A percentile compares a stretch with the other conserved stretches of the same genome.
Conservation (phyloP, 2,329 filamentous ascomycete genomes). For the Hypoxylon sp. region DNA sequence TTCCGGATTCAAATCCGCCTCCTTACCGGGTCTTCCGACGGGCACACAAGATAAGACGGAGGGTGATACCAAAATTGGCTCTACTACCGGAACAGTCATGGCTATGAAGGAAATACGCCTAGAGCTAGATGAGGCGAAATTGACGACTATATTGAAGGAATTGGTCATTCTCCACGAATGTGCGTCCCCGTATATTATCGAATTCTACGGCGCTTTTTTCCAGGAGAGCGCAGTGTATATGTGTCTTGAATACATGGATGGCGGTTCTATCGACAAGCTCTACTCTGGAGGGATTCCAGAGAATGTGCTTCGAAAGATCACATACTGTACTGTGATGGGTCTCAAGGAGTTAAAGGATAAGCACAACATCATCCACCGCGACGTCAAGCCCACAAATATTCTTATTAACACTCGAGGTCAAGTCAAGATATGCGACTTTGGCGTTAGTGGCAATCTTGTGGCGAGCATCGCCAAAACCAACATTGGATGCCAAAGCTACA, state of each 20-base stretch:
- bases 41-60: slow-evolving; percentile 51
- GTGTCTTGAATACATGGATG: slow-evolving; percentile 99
- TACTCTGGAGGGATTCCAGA: slow-evolving; percentile 94
- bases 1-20: slow-evolving; percentile 62
- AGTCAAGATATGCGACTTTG: slow-evolving; percentile 98
- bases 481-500: slow-evolving; percentile 99
- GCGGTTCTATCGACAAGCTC: slow-evolving; percentile 95
- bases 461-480: slow-evolving; percentile 99
- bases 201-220: slow-evolving; percentile 99
- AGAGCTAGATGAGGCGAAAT: slow-evolving; percentile 96
- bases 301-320: slow-evolving; percentile 88
- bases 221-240: slow-evolving; percentile 99
- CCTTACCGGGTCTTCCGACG: slow-evolving; percentile 58
- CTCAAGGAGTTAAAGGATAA: slow-evolving; percentile 95
- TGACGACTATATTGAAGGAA: slow-evolving; percentile 97
- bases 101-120: slow-evolving; percentile 99
- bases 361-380: slow-evolving; percentile 98
- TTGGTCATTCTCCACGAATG: slow-evolving; percentile 96
- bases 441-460: slow-evolving; percentile 95
- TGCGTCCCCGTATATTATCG: slow-evolving; percentile 95
- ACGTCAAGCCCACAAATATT: slow-evolving; percentile 99
- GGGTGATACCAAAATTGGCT: slow-evolving; percentile 57
- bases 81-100: slow-evolving; percentile 84
- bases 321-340: slow-evolving; percentile 89
- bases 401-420: slow-evolving; percentile 90